Percentiles rank a stretch among this genome's conserved stretches.
These are phyloP conservation scores for Pseudocercospora cruenta DNA, from an alignment of 2,329 filamentous ascomycete species.

Conservation along the genomic window DNA sequence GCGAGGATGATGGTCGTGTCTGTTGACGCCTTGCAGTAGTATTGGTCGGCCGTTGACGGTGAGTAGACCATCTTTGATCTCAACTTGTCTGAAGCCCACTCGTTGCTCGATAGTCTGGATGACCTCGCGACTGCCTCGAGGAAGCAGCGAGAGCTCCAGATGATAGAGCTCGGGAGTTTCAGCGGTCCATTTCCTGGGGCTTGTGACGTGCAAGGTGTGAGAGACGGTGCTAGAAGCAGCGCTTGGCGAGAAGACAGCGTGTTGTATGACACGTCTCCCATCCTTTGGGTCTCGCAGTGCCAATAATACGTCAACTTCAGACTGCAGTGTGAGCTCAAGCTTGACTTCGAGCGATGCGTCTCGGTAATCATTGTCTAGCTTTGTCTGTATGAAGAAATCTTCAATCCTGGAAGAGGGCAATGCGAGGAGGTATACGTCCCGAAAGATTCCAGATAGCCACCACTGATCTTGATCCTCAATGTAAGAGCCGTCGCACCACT, in stretches of 20 bases:
- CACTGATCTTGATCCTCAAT: constrained; percentile 65
- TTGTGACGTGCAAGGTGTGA: constrained; percentile 43
- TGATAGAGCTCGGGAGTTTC: constrained; percentile 67
- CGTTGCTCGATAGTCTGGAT: constrained; percentile 53
- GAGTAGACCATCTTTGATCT: constrained; percentile 62
- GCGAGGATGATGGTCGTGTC: constrained; percentile 69
- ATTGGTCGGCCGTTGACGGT: constrained; percentile 65
- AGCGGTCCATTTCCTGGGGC: constrained; percentile 69
- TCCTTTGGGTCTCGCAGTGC: constrained; percentile 27
- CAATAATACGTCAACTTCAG: constrained; percentile 6
- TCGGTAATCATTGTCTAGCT: constrained; percentile 56
- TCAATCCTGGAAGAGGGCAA: constrained; percentile 60
- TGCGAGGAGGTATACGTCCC: constrained; percentile 65
- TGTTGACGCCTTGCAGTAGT: constrained; percentile 65
- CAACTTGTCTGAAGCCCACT: constrained; percentile 65
- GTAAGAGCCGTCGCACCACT: constrained; percentile 69
- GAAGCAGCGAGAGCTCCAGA: constrained; percentile 42
- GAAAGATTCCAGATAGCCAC: constrained; percentile 69
- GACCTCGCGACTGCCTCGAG: neutral
- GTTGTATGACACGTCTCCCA: neutral
- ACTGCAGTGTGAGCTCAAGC: constrained; percentile 37
- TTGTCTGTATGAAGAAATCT: constrained; percentile 60
- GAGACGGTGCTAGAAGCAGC: constrained; percentile 21
- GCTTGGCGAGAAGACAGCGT: neutral
- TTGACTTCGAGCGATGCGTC: constrained; percentile 56